Base-by-base conservation (phyloP, 2,329 filamentous ascomycete genomes). In the Neonectria faginata region DNA sequence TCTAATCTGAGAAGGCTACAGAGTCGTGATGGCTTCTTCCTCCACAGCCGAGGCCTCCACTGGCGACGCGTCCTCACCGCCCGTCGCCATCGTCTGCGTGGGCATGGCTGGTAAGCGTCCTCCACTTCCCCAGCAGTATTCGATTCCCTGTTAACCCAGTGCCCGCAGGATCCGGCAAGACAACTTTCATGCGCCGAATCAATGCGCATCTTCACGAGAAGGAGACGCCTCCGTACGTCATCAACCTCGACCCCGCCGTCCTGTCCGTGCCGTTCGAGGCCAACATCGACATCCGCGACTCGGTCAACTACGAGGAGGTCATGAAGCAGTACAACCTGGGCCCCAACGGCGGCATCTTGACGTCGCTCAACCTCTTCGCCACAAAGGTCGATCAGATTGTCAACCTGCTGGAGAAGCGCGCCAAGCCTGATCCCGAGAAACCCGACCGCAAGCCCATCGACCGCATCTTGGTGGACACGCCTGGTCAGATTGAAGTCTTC, bases 241-340 rank as follows among this genome's bases (percentile, higher is more conserved):
- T 99, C 77, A 99, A 99, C 80, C 91, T 99, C 67, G 96, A 99
- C 77, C 96, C 96, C 1, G 96, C 97, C 44, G 96, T 99, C 9
- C 88, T 94, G 75, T 93, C 91, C 71, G 92, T 97, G 7, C 96
- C 97, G 3, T 99, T 97, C 77, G 95, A 97, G 72, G 90, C 92
- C 79, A 99, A 99, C 80, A 98, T 99, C 81, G 96, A 99, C 81
- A 99, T 99, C 73, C 93, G 97, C 75, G 96, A 99, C 81, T 96
- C 92, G 27, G 95, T 99, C 79, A 97, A 99, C 86, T 99, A 99
- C 85, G 96, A 97, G 79, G 95, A 99, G 81, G 96, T 99, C 69
- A 99, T 99, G 97, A 97, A 95, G 81, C 94, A 98, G 81, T 98
- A 97, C 80, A 97, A 97, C 76, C 88, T 99, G 0, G 96, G 96